These are phyloP conservation scores for Pleurotus platypus DNA, from an alignment of 768 basidiomycete genomes.

Conservation along the genomic window DNA sequence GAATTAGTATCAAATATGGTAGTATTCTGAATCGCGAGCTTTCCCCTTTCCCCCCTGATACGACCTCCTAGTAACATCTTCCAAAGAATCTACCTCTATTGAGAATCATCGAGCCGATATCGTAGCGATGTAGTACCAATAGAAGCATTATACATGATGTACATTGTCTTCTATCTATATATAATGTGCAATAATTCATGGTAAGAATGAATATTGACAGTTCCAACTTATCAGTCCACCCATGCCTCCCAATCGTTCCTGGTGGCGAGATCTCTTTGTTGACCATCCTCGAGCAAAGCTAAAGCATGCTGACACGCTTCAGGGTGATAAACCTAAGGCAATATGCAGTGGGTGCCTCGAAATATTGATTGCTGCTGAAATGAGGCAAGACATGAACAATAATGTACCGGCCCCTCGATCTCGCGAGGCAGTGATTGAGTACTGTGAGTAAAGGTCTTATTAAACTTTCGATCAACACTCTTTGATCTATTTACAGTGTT, in stretches of 20 bases:
- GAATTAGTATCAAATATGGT: too few species aligned
- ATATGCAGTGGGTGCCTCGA: slow-evolving; percentile 10
- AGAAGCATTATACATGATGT: background rate
- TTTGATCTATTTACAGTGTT: background rate
- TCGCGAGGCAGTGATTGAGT: background rate
- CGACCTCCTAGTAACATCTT: too few species aligned
- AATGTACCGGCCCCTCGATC: background rate
- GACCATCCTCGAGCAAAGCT: slow-evolving; percentile 1
- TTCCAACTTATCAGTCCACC: background rate
- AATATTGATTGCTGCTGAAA: background rate
- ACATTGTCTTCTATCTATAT: background rate
- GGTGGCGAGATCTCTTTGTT: slow-evolving; percentile 1
- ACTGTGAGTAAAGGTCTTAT: background rate
- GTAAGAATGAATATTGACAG: background rate
- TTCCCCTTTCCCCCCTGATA: too few species aligned
- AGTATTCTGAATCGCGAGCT: too few species aligned
- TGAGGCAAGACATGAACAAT: background rate
- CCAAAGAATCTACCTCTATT: too few species aligned
- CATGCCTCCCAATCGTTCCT: background rate
- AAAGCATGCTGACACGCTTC: background rate
- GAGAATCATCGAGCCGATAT: background rate
- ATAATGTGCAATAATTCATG: background rate
- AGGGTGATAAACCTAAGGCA: slow-evolving; percentile 7
- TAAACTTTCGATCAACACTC: background rate
- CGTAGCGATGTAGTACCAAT: background rate